phyloP scores from a whole-genome alignment of 2,329 filamentous ascomycete species.

The Xylariomycetidae sp. region DNA sequence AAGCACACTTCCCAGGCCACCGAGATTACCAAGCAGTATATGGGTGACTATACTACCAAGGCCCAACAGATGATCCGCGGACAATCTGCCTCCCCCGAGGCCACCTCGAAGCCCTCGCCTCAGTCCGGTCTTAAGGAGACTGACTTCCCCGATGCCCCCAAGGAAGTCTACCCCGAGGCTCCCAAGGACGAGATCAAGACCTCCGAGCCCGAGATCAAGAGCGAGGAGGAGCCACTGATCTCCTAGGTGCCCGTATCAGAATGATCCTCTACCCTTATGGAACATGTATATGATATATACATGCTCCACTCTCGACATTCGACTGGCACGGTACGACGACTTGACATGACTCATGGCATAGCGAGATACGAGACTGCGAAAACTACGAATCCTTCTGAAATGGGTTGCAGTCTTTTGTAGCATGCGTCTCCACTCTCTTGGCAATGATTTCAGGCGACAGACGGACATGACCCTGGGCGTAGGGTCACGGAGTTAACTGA shows the following conservation, averaged over 20 bases:
- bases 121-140: conserved; percentile 31
- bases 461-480: conserved; percentile 7
- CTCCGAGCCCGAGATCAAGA: conserved; percentile 25
- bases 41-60: conserved; percentile 64
- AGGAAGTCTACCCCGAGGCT: conserved; percentile 20
- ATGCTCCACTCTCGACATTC: conserved; percentile 7
- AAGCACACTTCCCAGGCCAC: conserved; percentile 62
- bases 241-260: too few relatives aligned
- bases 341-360: conserved; percentile 21
- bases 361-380: conserved; percentile 17
- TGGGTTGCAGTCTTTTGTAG: too few relatives aligned
- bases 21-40: conserved; percentile 61
- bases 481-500: conserved; percentile 8
- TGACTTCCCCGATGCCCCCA: conserved; percentile 45
- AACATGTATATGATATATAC: conserved; percentile 7
- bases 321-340: conserved; percentile 15
- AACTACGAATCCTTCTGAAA: conserved; percentile 11
- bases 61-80: conserved; percentile 59
- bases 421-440: conserved; percentile 16
- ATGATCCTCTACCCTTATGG: conserved; percentile 14
- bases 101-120: conserved; percentile 28
- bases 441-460: conserved; percentile 8
- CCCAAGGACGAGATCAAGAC: conserved; percentile 34
- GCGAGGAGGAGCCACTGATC: conserved; percentile 28
- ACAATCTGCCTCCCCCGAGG: conserved; percentile 38